phyloP scores from a whole-genome alignment of 1,139 yeast species.

The Cylindricascospora bacillispora region DNA sequence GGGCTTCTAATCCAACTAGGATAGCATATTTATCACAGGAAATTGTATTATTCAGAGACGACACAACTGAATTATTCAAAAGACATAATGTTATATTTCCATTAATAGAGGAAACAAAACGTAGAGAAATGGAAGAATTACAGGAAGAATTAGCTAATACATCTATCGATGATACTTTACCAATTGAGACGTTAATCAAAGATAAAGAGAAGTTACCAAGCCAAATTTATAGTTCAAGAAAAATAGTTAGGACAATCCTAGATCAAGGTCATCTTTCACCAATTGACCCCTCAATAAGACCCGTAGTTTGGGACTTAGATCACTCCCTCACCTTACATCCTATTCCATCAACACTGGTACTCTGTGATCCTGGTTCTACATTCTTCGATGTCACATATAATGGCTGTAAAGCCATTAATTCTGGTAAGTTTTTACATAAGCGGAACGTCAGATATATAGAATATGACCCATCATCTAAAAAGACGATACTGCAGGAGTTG shows the following conservation, averaged over 20 bases:
- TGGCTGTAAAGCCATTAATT: slow-evolving; percentile 69
- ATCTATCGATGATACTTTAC: slow-evolving; percentile 7
- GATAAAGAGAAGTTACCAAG: slow-evolving; percentile 25
- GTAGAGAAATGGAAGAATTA: slow-evolving; percentile 9
- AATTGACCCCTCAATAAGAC: slow-evolving; percentile 45
- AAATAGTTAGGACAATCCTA: slow-evolving; percentile 61
- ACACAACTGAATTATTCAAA: slow-evolving; percentile 54
- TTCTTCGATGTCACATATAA: slow-evolving; percentile 65
- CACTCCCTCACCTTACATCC: slow-evolving; percentile 62
- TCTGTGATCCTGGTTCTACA: slow-evolving; percentile 61
- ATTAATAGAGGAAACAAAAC: slow-evolving; percentile 26
- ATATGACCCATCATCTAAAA: slow-evolving; percentile 48
- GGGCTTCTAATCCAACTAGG: slow-evolving; percentile 71
- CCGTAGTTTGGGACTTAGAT: slow-evolving; percentile 60
- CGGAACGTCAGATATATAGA: slow-evolving; percentile 54
- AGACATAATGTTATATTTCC: slow-evolving; percentile 53
- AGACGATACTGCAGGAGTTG: slow-evolving; percentile 31
- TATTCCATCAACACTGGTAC: slow-evolving; percentile 53
- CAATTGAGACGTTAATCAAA: slow-evolving; percentile 17
- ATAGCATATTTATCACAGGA: slow-evolving; percentile 76
- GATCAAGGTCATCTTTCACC: slow-evolving; percentile 89
- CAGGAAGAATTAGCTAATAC: slow-evolving; percentile 12
- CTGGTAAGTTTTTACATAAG: slow-evolving; percentile 44
- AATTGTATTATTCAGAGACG: slow-evolving; percentile 61
- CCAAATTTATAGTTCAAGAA: slow-evolving; percentile 50